These are phyloP conservation scores for Serendipita sp. DNA, from an alignment of 768 basidiomycete genomes.

Conservation along the genomic window DNA sequence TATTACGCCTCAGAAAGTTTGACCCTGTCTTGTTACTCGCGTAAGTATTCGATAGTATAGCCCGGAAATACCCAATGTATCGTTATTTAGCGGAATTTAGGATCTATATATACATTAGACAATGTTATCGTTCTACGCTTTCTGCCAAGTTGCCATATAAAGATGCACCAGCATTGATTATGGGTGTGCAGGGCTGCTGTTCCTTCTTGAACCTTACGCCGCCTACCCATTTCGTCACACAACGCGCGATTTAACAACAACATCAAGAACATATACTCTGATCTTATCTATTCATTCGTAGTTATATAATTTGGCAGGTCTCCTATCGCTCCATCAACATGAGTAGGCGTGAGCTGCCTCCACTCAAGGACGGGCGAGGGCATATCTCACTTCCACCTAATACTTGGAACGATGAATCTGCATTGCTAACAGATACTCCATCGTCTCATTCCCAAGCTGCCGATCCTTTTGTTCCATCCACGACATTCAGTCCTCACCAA, in stretches of 20 bases:
- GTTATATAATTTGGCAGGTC: too few species aligned
- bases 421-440: constrained; percentile 9
- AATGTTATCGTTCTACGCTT: too few species aligned
- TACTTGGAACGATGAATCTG: constrained; percentile 8
- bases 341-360: background rate
- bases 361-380: background rate
- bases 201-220: background rate
- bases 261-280: background rate
- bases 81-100: background rate
- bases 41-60: background rate
- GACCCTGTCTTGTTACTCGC: background rate
- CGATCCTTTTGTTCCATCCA: background rate
- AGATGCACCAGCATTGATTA: too few species aligned
- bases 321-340: too few species aligned
- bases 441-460: constrained; percentile 1
- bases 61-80: too few species aligned
- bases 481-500: constrained; percentile 1
- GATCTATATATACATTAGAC: background rate
- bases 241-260: background rate
- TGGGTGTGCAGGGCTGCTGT: too few species aligned
- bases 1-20: background rate
- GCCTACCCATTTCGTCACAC: background rate
- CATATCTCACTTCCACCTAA: constrained; percentile 8
- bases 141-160: too few species aligned
- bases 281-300: too few species aligned